Percentiles rank a stretch among this genome's conserved stretches.
These are phyloP conservation scores for Stipa capillata DNA, from an alignment of 176 grass and related monocot genomes.

Conservation along the genomic window DNA sequence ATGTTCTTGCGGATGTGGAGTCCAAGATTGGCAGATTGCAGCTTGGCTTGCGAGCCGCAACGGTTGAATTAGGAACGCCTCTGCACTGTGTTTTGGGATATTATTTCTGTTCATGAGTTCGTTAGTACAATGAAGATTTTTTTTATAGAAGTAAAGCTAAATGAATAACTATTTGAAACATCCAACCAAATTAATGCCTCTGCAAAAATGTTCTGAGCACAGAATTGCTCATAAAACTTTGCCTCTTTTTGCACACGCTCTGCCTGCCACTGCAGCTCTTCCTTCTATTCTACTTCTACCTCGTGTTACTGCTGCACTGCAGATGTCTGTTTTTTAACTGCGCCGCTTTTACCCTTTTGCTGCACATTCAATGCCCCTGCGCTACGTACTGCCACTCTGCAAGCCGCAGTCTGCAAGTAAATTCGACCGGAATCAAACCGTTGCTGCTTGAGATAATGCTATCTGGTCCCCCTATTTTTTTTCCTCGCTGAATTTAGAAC, in stretches of 20 bases:
- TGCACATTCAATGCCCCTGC: not conserved
- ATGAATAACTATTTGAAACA: too few relatives aligned
- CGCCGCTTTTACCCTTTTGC: not conserved
- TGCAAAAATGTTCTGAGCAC: not conserved
- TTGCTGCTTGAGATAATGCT: not conserved
- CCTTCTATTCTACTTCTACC: not conserved
- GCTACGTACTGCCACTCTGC: not conserved
- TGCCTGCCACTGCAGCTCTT: not conserved
- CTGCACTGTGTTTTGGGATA: too few relatives aligned
- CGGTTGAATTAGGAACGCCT: too few relatives aligned
- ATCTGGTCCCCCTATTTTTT: not conserved
- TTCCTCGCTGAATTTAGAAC: not conserved
- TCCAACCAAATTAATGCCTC: not conserved
- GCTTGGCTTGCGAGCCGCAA: too few relatives aligned
- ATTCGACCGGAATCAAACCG: conserved; percentile 12
- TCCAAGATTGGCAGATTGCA: too few relatives aligned
- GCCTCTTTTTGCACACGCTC: not conserved
- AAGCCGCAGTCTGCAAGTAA: conserved; percentile 16
- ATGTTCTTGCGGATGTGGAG: too few relatives aligned
- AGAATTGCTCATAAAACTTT: not conserved
- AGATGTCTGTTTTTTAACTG: not conserved
- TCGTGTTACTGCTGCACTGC: not conserved
- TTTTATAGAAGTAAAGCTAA: too few relatives aligned
- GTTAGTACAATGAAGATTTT: too few relatives aligned
- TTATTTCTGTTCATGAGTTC: too few relatives aligned